Base-by-base conservation (phyloP, 2,329 filamentous ascomycete species). In the Pyrenophora graminea region DNA sequence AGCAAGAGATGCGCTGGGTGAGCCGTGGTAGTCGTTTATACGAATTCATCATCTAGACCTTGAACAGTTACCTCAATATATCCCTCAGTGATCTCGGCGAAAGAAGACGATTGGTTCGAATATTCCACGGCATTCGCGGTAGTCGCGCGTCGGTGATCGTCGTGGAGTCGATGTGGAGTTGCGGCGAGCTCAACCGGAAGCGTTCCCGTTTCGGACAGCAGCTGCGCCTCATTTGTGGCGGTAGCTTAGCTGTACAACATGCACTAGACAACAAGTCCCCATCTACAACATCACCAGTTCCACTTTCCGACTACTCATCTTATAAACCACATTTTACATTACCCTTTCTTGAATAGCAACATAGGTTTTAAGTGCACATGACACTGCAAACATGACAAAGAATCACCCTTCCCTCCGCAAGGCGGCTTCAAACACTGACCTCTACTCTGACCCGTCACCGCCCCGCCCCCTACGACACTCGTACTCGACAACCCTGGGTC, bases 321-420 rank as follows among this genome's bases (percentile, higher is more conserved):
- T 12, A 9, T 30, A 12, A 30, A 30, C 12, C 27, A 9, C 10
- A 12, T 12, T 48, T 19, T 17, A n/a, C 13, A 15, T 12, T 34
- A 19, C 23, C 39, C 34, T 37, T n/a, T 3, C 21, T 15, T 10
- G 9, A 31, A 9, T 27, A 13, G 27, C 19, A 47, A 12, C 43
- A 34, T n/a, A 41, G 15, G 15, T 15, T 31, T 18, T 2, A 13
- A 15, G 9, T 30, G 3, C 8, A 18, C 30, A 6, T 18, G 12
- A 47, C 40, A 15, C 27, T 39, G 12, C 30, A 15, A 64, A 34
- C 31, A 74, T 74, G 72, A 74, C 72, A 8, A 72, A 64, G 53
- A 74, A 72, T 31, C 63, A 67, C 19, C 71, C 71, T n/a, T 50
- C 55, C 13, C 66, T 74, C 27, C 68, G 71, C 48, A 73, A 72